Conservation (phyloP, 305 asterid species). For the Solanum chacoense region DNA sequence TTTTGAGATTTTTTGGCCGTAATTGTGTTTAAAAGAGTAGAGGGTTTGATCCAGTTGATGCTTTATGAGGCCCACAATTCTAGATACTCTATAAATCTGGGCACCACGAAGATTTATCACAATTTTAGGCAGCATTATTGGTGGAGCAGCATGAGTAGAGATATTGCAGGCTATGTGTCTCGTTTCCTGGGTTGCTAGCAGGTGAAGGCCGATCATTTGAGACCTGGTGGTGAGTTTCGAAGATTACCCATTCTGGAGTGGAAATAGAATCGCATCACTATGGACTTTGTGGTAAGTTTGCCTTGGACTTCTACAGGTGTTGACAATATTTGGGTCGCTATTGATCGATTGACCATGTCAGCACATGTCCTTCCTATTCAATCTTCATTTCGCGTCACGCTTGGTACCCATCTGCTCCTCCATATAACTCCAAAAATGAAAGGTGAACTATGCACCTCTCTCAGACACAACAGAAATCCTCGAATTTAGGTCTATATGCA, state of each 20-base stretch:
- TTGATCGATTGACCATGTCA: background rate
- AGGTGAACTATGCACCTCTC: background rate
- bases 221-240: background rate
- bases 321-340: background rate
- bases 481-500: background rate
- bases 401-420: background rate
- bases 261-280: background rate
- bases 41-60: background rate
- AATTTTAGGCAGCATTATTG: background rate
- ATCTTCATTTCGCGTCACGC: background rate
- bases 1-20: background rate
- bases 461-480: background rate
- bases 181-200: background rate
- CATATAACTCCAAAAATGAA: background rate
- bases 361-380: background rate
- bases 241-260: background rate
- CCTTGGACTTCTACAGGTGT: background rate
- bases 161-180: background rate
- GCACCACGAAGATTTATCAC: background rate
- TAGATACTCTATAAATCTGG: background rate
- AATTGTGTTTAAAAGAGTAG: background rate
- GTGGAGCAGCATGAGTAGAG: background rate
- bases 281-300: background rate
- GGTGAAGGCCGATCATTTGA: background rate
- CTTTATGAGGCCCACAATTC: background rate